Conservation (phyloP, 1,284 basidiomycete genomes). For the Trametes polyzona region DNA sequence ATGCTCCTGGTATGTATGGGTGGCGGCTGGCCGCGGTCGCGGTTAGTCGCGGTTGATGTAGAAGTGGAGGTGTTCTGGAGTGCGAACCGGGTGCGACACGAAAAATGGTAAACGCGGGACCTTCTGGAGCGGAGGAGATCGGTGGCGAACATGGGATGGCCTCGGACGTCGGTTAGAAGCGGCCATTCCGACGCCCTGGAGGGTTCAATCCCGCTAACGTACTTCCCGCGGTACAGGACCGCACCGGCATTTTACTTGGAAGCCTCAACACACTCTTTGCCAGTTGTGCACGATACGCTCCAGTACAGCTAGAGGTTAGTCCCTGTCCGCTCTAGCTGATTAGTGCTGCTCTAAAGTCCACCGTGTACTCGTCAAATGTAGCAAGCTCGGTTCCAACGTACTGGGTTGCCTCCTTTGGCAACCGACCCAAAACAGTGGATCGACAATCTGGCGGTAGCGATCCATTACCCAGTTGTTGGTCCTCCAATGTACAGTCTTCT, state of each 20-base stretch:
- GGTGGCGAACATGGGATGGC: not conserved
- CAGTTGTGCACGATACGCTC: not conserved
- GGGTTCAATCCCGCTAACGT: not conserved
- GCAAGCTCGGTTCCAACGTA: not conserved
- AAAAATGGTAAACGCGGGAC: not conserved
- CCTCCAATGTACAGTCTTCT: not conserved
- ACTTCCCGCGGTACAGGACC: not conserved
- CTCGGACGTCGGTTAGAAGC: not conserved
- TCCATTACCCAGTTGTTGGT: conserved; percentile 12
- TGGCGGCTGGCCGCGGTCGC: not conserved
- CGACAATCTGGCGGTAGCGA: conserved; percentile 8
- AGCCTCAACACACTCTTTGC: not conserved
- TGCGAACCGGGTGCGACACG: not conserved
- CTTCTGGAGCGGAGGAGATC: not conserved
- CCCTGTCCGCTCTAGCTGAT: too few species aligned
- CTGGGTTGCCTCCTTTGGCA: conserved; percentile 13
- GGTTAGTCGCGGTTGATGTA: not conserved
- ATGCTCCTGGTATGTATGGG: not conserved
- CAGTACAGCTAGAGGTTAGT: too few species aligned
- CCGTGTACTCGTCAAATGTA: not conserved
- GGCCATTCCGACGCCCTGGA: not conserved
- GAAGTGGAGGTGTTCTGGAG: not conserved
- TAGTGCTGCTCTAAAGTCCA: too few species aligned
- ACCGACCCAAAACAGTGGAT: conserved; percentile 14
- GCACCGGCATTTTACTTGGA: not conserved